phyloP scores from a whole-genome alignment of 345 rosid species.

The Citrus inodora region DNA sequence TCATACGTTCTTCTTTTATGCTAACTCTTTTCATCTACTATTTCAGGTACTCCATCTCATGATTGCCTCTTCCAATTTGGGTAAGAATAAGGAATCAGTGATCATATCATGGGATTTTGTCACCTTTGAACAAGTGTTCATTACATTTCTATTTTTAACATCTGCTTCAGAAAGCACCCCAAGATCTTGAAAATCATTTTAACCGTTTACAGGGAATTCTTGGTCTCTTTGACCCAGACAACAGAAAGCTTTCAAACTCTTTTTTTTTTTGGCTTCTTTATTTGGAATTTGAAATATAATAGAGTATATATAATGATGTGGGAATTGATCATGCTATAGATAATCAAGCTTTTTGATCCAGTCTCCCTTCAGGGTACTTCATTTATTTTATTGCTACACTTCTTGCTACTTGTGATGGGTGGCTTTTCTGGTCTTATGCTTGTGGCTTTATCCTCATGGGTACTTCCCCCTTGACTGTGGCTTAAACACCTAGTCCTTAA shows the following conservation, averaged over 20 bases:
- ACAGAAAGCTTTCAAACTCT: not conserved
- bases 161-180: no score
- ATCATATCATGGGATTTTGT: no score
- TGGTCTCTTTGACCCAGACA: not conserved
- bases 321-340: not conserved
- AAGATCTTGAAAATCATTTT: no score
- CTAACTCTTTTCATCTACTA: no score
- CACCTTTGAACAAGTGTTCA: no score
- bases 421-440: constrained; percentile 38
- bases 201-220: no score
- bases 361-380: constrained; percentile 31
- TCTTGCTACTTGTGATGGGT: constrained; percentile 31
- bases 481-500: not conserved
- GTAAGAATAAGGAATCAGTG: no score
- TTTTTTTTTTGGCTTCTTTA: not conserved
- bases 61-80: no score
- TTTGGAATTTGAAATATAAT: not conserved
- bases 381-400: constrained; percentile 26
- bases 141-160: no score
- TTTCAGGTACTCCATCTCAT: no score
- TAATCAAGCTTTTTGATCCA: not conserved
- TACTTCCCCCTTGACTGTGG: constrained; percentile 4
- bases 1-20: no score
- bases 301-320: not conserved
- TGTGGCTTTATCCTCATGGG: constrained; percentile 49